Evolutionary conservation across 2,329 filamentous ascomycete genomes (phyloP), one percentile per base, ranked within the genome.

Genomic region (Westerdykella aurantiaca): DNA sequence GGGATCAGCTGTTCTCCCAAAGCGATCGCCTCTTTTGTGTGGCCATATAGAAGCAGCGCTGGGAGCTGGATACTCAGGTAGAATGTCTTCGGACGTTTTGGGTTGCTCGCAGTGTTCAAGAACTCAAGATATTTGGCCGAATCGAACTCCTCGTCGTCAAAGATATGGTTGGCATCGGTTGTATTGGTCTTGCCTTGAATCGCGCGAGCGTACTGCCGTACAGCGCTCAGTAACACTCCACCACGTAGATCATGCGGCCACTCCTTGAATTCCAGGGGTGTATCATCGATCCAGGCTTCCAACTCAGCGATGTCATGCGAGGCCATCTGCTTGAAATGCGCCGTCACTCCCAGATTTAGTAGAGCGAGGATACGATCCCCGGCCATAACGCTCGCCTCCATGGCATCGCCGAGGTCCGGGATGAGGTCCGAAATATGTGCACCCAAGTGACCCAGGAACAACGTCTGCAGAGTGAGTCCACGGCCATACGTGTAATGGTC

Each of bases 331-430:
- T 79, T 82, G 55, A 84, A 78, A 50, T 80, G 76, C 2, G 82
- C 80, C 25, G 78, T 75, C 16, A 88, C 70, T 0, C 85, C 86
- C 41, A 85, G 80, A 53, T 83, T 85, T 9, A 90, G 70, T 25
- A 90, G 81, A 6, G 83, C 81, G 1, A 85, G 78, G 42, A 85
- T 81, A 23, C 84, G 77, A 58, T 91, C 86, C 1, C 85, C 85
- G 2, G 83, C 78, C 16, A 77, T 71, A 0, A 82, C 76, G 0
- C 82, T 79, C 43, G 80, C 78, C 45, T 88, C 83, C 18, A 87
- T 71, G 1, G 82, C 79, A 38, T 39, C 76, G 51, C 87, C 82
- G 22, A 87, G 73, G 45, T 81, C 75, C 2, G 70, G 69, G 7
- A 84, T 72, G 6, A 80, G 74, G 29, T 80, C 68, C 10, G 72